Conservation (phyloP, 768 basidiomycete species). For the Zangia roseola region DNA sequence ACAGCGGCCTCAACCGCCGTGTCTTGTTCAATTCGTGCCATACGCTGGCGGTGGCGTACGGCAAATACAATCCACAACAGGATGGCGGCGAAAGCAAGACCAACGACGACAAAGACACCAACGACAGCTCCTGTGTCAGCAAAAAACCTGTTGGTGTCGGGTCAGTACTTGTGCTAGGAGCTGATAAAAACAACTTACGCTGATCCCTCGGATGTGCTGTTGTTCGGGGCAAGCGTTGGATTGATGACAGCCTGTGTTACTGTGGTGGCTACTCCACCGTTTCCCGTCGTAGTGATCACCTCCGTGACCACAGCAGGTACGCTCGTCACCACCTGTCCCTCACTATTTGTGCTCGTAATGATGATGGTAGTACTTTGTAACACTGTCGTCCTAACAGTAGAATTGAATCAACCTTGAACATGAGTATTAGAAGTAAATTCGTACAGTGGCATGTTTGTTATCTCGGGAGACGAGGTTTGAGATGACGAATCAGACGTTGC, state of each 20-base stretch:
- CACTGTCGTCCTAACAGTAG: slow-evolving; percentile 45
- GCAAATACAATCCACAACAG: slow-evolving; percentile 71
- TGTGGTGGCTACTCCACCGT: slow-evolving; percentile 52
- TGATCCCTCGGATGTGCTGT: slow-evolving; percentile 37
- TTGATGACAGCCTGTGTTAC: slow-evolving; percentile 67
- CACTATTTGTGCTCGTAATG: slow-evolving; percentile 58
- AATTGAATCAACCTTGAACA: slow-evolving; percentile 10
- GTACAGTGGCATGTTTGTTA: slow-evolving; percentile 21
- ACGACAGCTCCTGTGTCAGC: slow-evolving; percentile 86
- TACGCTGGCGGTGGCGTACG: slow-evolving; percentile 62
- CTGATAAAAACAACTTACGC: slow-evolving; percentile 42
- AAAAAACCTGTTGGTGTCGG: slow-evolving; percentile 67
- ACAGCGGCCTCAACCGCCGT: slow-evolving; percentile 69
- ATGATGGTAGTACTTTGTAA: slow-evolving; percentile 50
- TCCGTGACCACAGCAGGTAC: slow-evolving; percentile 60
- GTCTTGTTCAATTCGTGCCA: slow-evolving; percentile 63
- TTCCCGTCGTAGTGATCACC: slow-evolving; percentile 51
- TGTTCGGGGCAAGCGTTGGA: slow-evolving; percentile 63
- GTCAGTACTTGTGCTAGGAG: slow-evolving; percentile 5
- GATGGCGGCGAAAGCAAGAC: slow-evolving; percentile 70
- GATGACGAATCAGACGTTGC: slow-evolving; percentile 5
- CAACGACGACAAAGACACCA: slow-evolving; percentile 88
- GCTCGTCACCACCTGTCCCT: slow-evolving; percentile 46
- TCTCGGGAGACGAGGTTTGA: slow-evolving; percentile 4
- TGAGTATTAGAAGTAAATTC: slow-evolving; percentile 17